Base-by-base conservation (phyloP, 495 filamentous ascomycete species). In the Lophium mytilinum region DNA sequence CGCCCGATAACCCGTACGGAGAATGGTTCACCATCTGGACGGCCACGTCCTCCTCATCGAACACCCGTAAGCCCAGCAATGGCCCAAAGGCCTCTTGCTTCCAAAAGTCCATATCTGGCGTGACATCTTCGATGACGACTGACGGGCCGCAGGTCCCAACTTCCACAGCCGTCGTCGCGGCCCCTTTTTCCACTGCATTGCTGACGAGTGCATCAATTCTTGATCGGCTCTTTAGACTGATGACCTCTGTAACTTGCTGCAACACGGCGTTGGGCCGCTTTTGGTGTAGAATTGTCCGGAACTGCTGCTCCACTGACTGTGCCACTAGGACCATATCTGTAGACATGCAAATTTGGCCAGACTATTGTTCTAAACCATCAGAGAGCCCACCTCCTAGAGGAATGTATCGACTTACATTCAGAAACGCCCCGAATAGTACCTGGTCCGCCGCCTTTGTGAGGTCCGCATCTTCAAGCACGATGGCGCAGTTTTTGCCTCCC, bases 71-170 rank as follows among this genome's bases (percentile, higher is more conserved):
- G 34, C 74, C 74, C 6, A 90, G 87, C 1, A 82, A 84, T 5
- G 90, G 88, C 0, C 90, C 90, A 64, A 95, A 96, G 9, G 80
- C 85, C 72, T 95, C 90, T 19, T 80, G 83, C 63, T 79, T 71
- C 67, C 88, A 95, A 33, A 95, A 61, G 54, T 90, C 86, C 88
- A 93, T 93, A 0, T 84, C 82, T 53, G 81, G 77, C 9, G 75
- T 87, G 14, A 90, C 77, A 35, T 75, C 76, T 7, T 94, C 68
- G n/a, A 95, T 76, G 41, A 90, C 67, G 1, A 14, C 63, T 64
- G 40, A 66, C 68, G 37, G 66, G 42, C 3, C 68, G 51, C 51
- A 64, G 68, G 36, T 63, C 51, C 10, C 49, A 52, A 9, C 64
- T 64, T 17, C 55, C 53, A 3, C 55, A 47, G 46, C 61, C 42